Base-by-base conservation (phyloP, 768 basidiomycete species). In the Mycena latifolia region DNA sequence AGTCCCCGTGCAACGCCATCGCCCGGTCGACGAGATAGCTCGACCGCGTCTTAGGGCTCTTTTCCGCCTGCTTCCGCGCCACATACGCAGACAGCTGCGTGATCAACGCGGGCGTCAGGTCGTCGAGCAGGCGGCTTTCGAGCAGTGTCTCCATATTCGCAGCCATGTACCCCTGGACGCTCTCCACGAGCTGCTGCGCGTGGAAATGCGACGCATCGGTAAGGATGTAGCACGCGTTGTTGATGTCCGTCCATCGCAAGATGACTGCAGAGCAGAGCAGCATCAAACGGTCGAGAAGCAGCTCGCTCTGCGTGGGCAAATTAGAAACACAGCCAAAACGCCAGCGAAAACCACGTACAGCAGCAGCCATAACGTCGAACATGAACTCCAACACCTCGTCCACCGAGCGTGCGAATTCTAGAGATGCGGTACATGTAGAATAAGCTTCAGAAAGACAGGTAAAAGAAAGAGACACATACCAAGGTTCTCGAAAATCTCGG, bases 101-200 rank as follows among this genome's bases (percentile, higher is more conserved):
- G 67, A 97, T 78, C 24, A 94, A 84, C 35, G 85, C 83, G 20
- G 81, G 73, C 2, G 89, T 83, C 39, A 97, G 84, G 55, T 91
- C 91, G 62, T 96, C 93, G 25, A 99, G 85, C 71, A 96, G 85
- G 20, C 86, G 86, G 35, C 82, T 83, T 73, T 98, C 95, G 22
- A 99, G 85, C 54, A 98, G 84, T 0, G 89, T 88, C 76, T 99
- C 98, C 81, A 97, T 82, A 73, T 95, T 96, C 62, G 88, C 86
- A 2, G 87, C 79, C 72, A 98, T 90, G 77, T 95, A 98, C 27
- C 82, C 86, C 76, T 95, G 88, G 37, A 98, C 78, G 62, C 89
- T 85, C 33, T 87, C 84, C 24, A 89, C 84, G 46, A 99, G 87
- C 2, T 87, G 85, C 17, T 76, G 72, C 10, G 92, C 93, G 69